These are phyloP conservation scores for Aspergillus persii DNA, from an alignment of 2,329 filamentous ascomycete genomes.

Conservation along the genomic window DNA sequence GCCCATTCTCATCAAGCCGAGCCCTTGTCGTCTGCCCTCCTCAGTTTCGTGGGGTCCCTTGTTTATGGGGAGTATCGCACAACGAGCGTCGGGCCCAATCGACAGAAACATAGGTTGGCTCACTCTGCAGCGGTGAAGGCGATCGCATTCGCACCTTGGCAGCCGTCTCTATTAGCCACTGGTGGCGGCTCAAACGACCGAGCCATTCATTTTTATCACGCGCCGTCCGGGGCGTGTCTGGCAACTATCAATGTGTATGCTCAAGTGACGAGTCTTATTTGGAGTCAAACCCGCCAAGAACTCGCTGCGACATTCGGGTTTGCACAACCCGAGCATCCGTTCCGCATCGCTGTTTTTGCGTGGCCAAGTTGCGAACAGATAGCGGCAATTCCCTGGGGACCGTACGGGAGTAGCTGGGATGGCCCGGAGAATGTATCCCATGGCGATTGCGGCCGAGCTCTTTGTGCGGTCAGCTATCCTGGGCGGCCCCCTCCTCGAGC, in stretches of 20 bases:
- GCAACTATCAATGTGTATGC: constrained; percentile 90
- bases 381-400: constrained; percentile 79
- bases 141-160: constrained; percentile 95
- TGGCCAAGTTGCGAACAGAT: constrained; percentile 91
- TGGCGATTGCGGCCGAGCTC: constrained; percentile 52
- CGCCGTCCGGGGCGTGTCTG: constrained; percentile 74
- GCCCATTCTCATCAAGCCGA: constrained; percentile 17
- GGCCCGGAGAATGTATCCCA: constrained; percentile 21
- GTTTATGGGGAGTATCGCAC: constrained; percentile 37
- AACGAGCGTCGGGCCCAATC: constrained; percentile 52
- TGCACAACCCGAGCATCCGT: constrained; percentile 82
- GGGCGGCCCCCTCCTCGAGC: constrained; percentile 51
- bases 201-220: constrained; percentile 94
- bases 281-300: constrained; percentile 80
- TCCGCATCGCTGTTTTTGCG: constrained; percentile 85
- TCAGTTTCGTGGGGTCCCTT: constrained; percentile 27
- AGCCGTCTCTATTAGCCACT: constrained; percentile 79
- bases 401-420: constrained; percentile 43
- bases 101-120: constrained; percentile 68
- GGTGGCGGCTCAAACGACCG: constrained; percentile 93
- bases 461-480: constrained; percentile 87
- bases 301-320: constrained; percentile 95
- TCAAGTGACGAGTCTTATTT: constrained; percentile 89
- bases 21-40: constrained; percentile 19
- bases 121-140: constrained; percentile 93